Evolutionary conservation across 2,329 filamentous ascomycete genomes (phyloP).

Genomic region (Periconia digitata): DNA sequence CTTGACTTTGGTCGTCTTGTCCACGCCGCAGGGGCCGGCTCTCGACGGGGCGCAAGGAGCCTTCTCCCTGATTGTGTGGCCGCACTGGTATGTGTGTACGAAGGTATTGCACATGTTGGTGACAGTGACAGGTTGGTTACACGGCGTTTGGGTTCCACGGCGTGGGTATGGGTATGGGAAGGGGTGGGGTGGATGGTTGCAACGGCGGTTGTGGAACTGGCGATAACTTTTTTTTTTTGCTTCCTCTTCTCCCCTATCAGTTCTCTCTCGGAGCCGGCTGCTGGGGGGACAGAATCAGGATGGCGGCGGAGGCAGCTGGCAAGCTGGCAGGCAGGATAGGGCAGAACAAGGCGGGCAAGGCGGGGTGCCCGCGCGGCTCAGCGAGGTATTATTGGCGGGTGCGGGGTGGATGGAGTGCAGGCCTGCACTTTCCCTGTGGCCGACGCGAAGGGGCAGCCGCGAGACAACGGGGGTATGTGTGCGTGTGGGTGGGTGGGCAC

Average conservation of each 20-base stretch:
- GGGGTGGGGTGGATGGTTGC: slow-evolving; percentile 25
- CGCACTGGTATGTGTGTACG: slow-evolving; percentile 51
- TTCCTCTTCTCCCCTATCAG: not conserved
- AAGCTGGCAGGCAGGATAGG: slow-evolving; percentile 15
- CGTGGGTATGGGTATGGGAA: slow-evolving; percentile 8
- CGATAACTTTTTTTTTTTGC: slow-evolving; percentile 3
- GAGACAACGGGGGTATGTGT: slow-evolving; percentile 7
- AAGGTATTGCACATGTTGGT: slow-evolving; percentile 51
- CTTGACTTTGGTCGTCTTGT: slow-evolving; percentile 48
- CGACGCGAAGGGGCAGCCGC: slow-evolving; percentile 7
- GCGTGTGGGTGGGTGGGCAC: too few species aligned
- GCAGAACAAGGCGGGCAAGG: slow-evolving; percentile 5
- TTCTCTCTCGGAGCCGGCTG: not conserved
- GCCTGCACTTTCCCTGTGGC: slow-evolving; percentile 13
- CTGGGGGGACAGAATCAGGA: slow-evolving; percentile 2
- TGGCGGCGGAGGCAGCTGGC: not conserved
- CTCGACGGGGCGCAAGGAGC: slow-evolving; percentile 51
- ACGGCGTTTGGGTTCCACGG: slow-evolving; percentile 1
- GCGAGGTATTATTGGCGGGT: slow-evolving; percentile 27
- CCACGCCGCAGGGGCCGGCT: slow-evolving; percentile 43
- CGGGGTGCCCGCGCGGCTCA: slow-evolving; percentile 9
- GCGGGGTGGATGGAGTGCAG: slow-evolving; percentile 20
- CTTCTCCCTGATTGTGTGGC: slow-evolving; percentile 47
- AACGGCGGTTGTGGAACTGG: slow-evolving; percentile 17
- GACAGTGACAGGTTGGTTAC: slow-evolving; percentile 2